These are phyloP conservation scores for Arachnomyces sp. DNA, from an alignment of 2,329 filamentous ascomycete species.

Conservation along the genomic window DNA sequence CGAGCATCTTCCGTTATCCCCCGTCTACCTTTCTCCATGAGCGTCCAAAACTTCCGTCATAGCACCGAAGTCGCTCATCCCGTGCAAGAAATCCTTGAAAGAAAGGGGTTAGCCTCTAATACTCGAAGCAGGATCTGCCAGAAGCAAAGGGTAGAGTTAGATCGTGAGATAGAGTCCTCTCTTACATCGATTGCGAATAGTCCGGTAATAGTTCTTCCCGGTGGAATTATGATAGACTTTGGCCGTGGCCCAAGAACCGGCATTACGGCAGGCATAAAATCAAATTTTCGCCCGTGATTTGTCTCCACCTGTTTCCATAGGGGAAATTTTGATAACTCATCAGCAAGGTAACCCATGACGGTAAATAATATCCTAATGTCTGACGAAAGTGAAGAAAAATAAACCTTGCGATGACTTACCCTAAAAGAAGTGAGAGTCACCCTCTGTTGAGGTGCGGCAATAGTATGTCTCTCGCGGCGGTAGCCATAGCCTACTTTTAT, in stretches of 20 bases:
- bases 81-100: not conserved
- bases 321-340: not conserved
- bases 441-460: not conserved
- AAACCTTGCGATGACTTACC: not conserved
- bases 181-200: conserved; percentile 17
- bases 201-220: conserved; percentile 14
- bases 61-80: conserved; percentile 9
- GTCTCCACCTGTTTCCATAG: conserved; percentile 11
- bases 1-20: not conserved
- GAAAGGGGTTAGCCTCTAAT: conserved; percentile 1
- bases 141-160: too few species aligned
- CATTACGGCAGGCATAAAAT: conserved; percentile 14
- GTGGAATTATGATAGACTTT: conserved; percentile 5
- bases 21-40: too few species aligned
- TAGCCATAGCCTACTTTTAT: conserved; percentile 11
- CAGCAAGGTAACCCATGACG: too few species aligned
- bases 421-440: conserved; percentile 2
- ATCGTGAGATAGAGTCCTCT: conserved; percentile 6
- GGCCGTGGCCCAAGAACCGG: conserved; percentile 10
- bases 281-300: conserved; percentile 12
- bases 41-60: conserved; percentile 6
- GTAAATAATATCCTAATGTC: not conserved
- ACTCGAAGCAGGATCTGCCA: not conserved
- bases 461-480: not conserved
- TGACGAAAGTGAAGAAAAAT: not conserved